These are phyloP conservation scores for Trifolium repens DNA, from an alignment of 306 rosid species.

Conservation along the genomic window DNA sequence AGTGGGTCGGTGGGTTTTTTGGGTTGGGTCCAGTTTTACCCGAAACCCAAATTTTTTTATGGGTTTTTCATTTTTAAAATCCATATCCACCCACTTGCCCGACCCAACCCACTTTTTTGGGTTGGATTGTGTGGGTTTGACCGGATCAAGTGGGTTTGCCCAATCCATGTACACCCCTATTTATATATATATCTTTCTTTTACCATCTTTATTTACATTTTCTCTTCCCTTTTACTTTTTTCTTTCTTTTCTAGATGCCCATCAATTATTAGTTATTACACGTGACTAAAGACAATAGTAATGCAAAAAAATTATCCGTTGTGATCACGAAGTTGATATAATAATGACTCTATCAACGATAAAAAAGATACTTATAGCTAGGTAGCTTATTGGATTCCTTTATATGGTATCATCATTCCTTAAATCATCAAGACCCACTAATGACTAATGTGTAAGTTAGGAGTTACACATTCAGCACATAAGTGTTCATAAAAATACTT, in stretches of 20 bases:
- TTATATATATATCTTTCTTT: not conserved
- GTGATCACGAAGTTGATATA: not conserved
- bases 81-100: too few species aligned
- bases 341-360: slow-evolving; percentile 1
- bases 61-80: too few species aligned
- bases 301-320: not conserved
- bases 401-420: slow-evolving; percentile 27
- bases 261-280: not conserved
- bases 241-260: not conserved
- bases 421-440: slow-evolving; percentile 33
- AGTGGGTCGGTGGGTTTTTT: too few species aligned
- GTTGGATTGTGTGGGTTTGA: too few species aligned
- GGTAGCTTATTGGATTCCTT: slow-evolving; percentile 35
- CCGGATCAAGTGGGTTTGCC: too few species aligned
- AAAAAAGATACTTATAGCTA: not conserved
- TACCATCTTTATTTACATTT: not conserved
- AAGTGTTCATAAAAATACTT: too few species aligned
- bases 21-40: too few species aligned
- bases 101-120: too few species aligned
- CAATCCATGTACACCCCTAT: too few species aligned
- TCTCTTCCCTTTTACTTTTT: not conserved
- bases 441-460: not conserved
- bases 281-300: not conserved
- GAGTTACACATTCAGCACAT: too few species aligned
- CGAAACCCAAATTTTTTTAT: too few species aligned